Conservation (phyloP, 805 yeast genomes). For the Lachancea nothofagi region DNA sequence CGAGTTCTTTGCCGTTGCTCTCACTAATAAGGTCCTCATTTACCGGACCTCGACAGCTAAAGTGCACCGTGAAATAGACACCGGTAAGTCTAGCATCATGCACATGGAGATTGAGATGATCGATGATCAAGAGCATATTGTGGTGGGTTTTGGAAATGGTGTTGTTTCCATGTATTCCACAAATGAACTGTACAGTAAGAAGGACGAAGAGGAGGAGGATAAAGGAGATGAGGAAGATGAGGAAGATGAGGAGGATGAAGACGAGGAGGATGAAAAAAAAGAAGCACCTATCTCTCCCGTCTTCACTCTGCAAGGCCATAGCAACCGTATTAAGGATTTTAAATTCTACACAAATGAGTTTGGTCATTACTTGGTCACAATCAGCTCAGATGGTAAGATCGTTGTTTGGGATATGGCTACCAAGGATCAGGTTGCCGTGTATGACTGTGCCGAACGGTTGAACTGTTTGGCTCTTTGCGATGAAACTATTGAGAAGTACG, state of each 20-base stretch:
- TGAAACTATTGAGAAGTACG: constrained; percentile 70
- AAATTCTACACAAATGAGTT: constrained; percentile 43
- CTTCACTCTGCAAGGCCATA: constrained; percentile 70
- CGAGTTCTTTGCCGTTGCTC: constrained; percentile 70
- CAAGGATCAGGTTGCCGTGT: constrained; percentile 82
- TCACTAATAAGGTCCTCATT: constrained; percentile 56
- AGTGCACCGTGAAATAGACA: constrained; percentile 46
- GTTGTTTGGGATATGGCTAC: constrained; percentile 77
- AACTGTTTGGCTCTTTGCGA: constrained; percentile 76
- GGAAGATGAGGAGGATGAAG: constrained; percentile 20
- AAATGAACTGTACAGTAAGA: constrained; percentile 31
- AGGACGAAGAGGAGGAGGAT: constrained; percentile 27
- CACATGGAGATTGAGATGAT: constrained; percentile 49
- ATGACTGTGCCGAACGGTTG: constrained; percentile 84
- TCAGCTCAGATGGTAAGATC: constrained; percentile 89
- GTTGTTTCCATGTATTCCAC: constrained; percentile 51
- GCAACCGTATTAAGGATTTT: constrained; percentile 79
- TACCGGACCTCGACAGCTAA: constrained; percentile 61
- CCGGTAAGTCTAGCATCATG: constrained; percentile 54
- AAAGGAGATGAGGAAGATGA: constrained; percentile 16
- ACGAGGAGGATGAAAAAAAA: constrained; percentile 27
- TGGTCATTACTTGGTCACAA: constrained; percentile 56
- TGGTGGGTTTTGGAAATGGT: constrained; percentile 70
- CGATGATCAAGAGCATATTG: constrained; percentile 49
- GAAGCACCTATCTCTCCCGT: constrained; percentile 38